These are phyloP conservation scores for Henckelia pumila DNA, from an alignment of 257 asterid genomes.

Conservation along the genomic window DNA sequence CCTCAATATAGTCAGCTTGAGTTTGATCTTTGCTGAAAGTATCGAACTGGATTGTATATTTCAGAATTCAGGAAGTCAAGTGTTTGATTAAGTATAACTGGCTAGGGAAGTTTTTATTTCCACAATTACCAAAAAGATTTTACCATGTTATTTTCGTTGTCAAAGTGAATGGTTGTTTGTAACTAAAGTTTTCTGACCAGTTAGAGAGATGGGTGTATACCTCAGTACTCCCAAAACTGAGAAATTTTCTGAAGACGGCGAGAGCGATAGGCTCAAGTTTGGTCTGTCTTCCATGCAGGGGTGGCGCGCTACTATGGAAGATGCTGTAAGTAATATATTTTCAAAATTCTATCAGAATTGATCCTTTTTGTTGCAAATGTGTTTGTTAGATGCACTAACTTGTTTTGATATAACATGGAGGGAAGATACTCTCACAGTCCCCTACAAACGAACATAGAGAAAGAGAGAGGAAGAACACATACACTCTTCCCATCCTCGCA, in stretches of 20 bases:
- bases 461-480: background rate
- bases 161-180: conserved; percentile 12
- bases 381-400: background rate
- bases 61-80: background rate
- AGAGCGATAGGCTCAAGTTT: conserved; percentile 59
- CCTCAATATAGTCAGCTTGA: background rate
- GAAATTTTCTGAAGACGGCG: conserved; percentile 82
- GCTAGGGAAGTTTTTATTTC: background rate
- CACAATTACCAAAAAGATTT: background rate
- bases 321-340: conserved; percentile 63
- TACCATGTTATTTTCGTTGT: background rate
- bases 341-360: background rate
- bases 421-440: background rate
- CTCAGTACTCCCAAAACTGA: conserved; percentile 92
- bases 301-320: conserved; percentile 99
- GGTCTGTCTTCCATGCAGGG: conserved; percentile 97
- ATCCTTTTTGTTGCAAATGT: conserved; percentile 13
- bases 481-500: background rate
- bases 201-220: conserved; percentile 77
- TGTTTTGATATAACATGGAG: background rate
- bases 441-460: background rate
- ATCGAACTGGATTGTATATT: background rate
- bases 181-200: conserved; percentile 36
- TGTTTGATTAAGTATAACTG: background rate
- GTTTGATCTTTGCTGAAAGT: background rate